Evolutionary conservation across 352 stramenopile species (phyloP), one percentile per base, ranked within the genome.

Genomic region (Phytopythium mirpurense): DNA sequence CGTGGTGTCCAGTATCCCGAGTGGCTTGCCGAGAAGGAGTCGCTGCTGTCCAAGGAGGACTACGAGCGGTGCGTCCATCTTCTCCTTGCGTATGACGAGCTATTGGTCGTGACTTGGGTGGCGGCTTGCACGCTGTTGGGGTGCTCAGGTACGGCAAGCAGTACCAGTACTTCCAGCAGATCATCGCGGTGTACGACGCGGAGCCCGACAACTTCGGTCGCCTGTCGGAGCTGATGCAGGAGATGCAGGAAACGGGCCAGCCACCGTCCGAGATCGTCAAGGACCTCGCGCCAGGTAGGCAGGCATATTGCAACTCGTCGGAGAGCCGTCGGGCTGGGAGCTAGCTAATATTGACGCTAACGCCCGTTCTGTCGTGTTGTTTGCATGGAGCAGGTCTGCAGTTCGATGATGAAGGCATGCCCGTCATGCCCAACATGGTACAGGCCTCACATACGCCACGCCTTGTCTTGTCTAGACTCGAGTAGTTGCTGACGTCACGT

Each of bases 201-300:
- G 94, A 99, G 64, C 96, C 96, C 3, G 88, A 98, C 59, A 98
- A 99, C 77, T 98, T 96, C 57, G 65, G 78, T 48, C 75, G 89
- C 7, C 71, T 99, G 32, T 98, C 97, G 64, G 89, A 98, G 63
- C 82, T 99, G 27, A 99, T 99, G 94, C 93, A 98, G 53, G 90
- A 99, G 54, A 91, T 95, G 80, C 79, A 93, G 55, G 82, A 93
- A 57, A 98, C 86, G 40, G 94, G 96, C 12, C 94, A 98, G 60
- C 96, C 96, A 10, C 97, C 97, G 23, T 84, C 79, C 12, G 97
- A 99, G 63, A 99, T 99, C 56, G 93, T 99, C 42, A 97, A 98
- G 62, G 93, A 98, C n/a, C 88, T 99, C 59, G 97, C 97, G 15
- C 97, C 97, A 36, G 97, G 74, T 62, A 63, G n/a, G n/a, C n/a